Conservation (phyloP, 306 rosid genomes). For the Datisca glomerata region DNA sequence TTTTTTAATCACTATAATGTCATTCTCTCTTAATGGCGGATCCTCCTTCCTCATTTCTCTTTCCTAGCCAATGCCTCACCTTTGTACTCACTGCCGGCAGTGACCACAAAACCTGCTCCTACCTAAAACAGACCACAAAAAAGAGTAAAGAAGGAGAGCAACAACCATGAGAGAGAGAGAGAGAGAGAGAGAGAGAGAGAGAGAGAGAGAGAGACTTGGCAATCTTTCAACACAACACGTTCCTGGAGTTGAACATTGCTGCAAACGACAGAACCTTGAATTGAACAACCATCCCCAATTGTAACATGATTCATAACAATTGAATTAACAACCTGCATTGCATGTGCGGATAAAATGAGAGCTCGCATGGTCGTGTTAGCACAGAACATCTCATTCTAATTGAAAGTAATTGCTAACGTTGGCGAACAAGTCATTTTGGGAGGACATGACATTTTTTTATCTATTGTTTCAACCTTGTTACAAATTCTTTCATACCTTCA, state of each 20-base stretch:
- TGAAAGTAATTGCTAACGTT: no score
- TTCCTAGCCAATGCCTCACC: conserved; percentile 93
- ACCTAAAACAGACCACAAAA: conserved; percentile 36
- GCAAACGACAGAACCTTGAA: conserved; percentile 89
- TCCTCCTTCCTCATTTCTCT: conserved; percentile 26
- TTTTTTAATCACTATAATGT: not conserved
- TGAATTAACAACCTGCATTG: conserved; percentile 68
- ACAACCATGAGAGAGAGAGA: not conserved
- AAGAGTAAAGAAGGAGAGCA: conserved; percentile 7
- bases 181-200: not conserved
- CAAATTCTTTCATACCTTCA: conserved; percentile 44
- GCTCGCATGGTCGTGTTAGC: not conserved
- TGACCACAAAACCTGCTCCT: conserved; percentile 83
- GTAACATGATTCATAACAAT: conserved; percentile 91
- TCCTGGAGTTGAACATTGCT: conserved; percentile 97
- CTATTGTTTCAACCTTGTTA: no score
- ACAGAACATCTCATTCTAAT: not conserved
- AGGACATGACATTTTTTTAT: no score
- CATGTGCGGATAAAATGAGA: not conserved
- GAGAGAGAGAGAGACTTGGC: conserved; percentile 46
- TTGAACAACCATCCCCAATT: conserved; percentile 75
- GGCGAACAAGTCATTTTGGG: no score
- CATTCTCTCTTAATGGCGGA: not conserved
- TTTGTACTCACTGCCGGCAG: conserved; percentile 80
- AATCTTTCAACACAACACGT: conserved; percentile 72